Evolutionary conservation across 306 rosid genomes (phyloP), one percentile per base, ranked within the genome.

Genomic region (Dryas octopetala): DNA sequence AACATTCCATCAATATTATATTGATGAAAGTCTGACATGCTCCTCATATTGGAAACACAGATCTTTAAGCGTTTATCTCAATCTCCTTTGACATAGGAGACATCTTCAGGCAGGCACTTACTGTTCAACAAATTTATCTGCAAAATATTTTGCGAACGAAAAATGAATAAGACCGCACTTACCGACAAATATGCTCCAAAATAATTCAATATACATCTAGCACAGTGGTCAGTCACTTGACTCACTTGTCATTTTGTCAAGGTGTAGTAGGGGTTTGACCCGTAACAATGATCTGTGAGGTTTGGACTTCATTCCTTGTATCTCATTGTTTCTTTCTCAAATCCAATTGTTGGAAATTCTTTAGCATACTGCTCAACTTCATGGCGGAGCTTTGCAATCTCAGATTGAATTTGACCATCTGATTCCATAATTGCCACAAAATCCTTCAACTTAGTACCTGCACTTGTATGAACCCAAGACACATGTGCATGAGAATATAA

Each of bases 371-470:
- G 90, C 89, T 94, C 98, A 60, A 94, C 97, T 74, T 86, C 81
- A 1, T 8, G 77, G 49, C 95, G 85, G 41, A 94, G 91, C 81
- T 77, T 83, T 62, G 86, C 76, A 67, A 94, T 86, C 79, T 88
- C 88, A 26, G 96, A 82, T 83, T 91, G 96, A 71, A 79, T 45
- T 19, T 84, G 70, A 74, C 66, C 76, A 81, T 91, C 87, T 43
- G 95, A 90, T 77, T 87, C 87, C 93, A 91, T 43, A 48, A 91
- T 81, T 75, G 87, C 87, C 78, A 86, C 91, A 60, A 91, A 94
- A 81, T 91, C 97, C 86, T 91, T 94, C 85, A 94, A 85, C 88
- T 87, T 94, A 19, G 96, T 79, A 75, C 98, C 98, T 91, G 84
- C 49, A 79, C 41, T 76, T 23, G 63, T 28, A 71, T 66, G 62